These are phyloP conservation scores for Neofusicoccum sp. DNA, from an alignment of 2,329 filamentous ascomycete species.

Conservation along the genomic window DNA sequence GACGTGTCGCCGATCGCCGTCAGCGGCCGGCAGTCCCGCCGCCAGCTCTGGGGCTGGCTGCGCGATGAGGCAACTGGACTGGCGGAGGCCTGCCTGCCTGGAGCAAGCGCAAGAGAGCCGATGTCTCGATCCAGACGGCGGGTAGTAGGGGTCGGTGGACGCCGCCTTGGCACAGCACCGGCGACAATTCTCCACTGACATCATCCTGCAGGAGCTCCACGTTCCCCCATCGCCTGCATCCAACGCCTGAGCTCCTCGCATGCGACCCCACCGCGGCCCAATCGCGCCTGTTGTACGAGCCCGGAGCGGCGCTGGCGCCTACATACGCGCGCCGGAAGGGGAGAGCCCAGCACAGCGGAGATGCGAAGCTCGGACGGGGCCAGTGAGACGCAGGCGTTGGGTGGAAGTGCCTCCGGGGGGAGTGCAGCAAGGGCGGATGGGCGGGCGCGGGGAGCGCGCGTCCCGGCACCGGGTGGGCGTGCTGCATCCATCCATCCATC, in stretches of 20 bases:
- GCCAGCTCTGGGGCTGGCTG: too few relatives aligned
- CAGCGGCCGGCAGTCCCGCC: background rate
- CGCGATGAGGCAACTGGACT: background rate
- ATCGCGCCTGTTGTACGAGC: too few relatives aligned
- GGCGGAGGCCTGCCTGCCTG: background rate
- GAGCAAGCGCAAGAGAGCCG: background rate
- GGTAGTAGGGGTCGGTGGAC: background rate
- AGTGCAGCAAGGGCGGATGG: too few relatives aligned
- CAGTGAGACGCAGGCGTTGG: too few relatives aligned
- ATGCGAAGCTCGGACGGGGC: too few relatives aligned
- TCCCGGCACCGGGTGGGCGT: too few relatives aligned
- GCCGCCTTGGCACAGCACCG: background rate
- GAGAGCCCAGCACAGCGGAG: too few relatives aligned
- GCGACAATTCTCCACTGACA: background rate
- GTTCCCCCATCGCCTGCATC: slow-evolving; percentile 3
- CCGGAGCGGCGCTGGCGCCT: too few relatives aligned
- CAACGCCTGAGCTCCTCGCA: slow-evolving; percentile 5
- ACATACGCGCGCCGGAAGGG: too few relatives aligned
- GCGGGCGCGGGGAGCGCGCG: too few relatives aligned
- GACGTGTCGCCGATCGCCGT: background rate
- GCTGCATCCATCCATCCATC: too few relatives aligned
- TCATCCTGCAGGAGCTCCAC: slow-evolving; percentile 3
- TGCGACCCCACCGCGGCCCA: background rate
- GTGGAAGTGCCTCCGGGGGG: too few relatives aligned
- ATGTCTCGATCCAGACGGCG: background rate